These are phyloP conservation scores for Fibroporia radiculosa DNA, from an alignment of 768 basidiomycete genomes.

Conservation along the genomic window DNA sequence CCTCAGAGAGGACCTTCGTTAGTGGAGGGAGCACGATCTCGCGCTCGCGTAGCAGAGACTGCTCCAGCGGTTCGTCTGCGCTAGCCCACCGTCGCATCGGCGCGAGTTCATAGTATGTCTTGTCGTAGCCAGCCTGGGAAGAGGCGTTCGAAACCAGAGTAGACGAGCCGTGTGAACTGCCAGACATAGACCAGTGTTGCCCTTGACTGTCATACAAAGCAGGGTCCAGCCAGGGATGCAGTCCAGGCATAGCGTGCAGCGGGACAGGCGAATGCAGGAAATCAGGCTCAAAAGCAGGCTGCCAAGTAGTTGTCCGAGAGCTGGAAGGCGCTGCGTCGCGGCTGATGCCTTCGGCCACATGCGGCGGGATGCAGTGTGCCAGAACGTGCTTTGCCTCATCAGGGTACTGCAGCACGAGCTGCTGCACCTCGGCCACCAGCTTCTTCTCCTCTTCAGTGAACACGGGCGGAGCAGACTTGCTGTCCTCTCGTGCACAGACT, in stretches of 20 bases:
- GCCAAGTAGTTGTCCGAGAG: neutral
- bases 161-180: neutral
- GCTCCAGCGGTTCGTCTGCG: neutral
- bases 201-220: neutral
- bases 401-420: neutral
- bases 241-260: neutral
- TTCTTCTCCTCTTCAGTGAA: neutral
- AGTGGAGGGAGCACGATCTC: neutral
- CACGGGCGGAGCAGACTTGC: neutral
- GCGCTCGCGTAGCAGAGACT: neutral
- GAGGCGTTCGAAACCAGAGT: neutral
- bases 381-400: neutral
- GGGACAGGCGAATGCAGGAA: neutral
- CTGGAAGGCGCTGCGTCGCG: neutral
- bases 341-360: neutral
- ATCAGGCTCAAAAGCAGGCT: neutral
- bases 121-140: neutral
- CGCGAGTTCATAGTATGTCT: neutral
- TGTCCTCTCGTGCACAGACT: neutral
- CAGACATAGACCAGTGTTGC: neutral
- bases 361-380: neutral
- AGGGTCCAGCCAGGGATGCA: neutral
- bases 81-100: neutral
- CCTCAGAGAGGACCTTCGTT: slow-evolving; percentile 2
- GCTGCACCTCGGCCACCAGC: neutral